These are phyloP conservation scores for Malassezia globosa DNA, from an alignment of 1,284 basidiomycete species.

Conservation along the genomic window DNA sequence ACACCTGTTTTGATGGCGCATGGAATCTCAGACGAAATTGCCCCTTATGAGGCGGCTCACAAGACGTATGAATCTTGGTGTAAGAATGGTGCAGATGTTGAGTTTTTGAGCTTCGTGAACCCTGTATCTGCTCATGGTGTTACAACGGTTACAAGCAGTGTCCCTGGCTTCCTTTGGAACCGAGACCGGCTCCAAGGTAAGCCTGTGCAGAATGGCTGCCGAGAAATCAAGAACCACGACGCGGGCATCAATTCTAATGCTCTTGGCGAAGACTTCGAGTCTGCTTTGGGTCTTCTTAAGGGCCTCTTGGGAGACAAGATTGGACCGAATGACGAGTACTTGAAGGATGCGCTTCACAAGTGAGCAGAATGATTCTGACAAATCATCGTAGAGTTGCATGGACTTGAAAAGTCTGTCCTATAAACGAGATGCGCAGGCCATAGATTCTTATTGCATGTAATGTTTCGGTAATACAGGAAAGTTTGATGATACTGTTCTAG, in stretches of 20 bases:
- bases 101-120: background rate
- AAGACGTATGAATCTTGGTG: background rate
- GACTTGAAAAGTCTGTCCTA: too few relatives aligned
- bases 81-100: slow-evolving; percentile 1
- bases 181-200: slow-evolving; percentile 20
- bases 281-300: background rate
- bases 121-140: slow-evolving; percentile 23
- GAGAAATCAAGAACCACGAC: background rate
- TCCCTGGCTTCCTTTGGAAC: slow-evolving; percentile 21
- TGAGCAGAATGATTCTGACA: too few relatives aligned
- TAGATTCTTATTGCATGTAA: too few relatives aligned
- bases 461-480: too few relatives aligned
- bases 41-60: slow-evolving; percentile 20
- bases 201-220: background rate
- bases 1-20: slow-evolving; percentile 32
- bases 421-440: too few relatives aligned
- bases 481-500: too few relatives aligned
- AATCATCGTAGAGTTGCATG: too few relatives aligned
- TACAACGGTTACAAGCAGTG: slow-evolving; percentile 20
- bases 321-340: background rate
- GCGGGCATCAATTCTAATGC: background rate
- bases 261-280: background rate
- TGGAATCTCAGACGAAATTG: slow-evolving; percentile 28
- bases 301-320: background rate
- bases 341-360: too few relatives aligned